Evolutionary conservation across 257 asterid genomes (phyloP).

Genomic region (Solanum corneliomulleri): DNA sequence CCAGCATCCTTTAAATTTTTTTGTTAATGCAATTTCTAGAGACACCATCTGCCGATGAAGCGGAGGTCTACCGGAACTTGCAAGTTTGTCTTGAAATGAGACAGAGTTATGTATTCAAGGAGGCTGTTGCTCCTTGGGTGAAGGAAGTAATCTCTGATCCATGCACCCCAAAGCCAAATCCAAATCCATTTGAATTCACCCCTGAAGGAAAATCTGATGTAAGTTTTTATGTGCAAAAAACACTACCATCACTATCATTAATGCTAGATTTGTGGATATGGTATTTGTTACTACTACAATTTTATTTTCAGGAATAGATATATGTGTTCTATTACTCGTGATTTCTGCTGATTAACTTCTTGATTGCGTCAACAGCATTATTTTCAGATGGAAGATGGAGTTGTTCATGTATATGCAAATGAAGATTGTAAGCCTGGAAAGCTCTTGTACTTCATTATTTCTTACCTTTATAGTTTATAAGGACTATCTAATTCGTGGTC

Average conservation of each 20-base stretch:
- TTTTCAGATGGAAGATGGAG: slow-evolving; percentile 98
- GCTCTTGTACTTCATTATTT: not conserved
- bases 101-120: slow-evolving; percentile 62
- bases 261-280: not conserved
- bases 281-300: not conserved
- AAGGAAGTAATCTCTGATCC: slow-evolving; percentile 87
- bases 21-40: slow-evolving; percentile 32
- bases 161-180: slow-evolving; percentile 78
- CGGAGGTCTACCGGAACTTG: slow-evolving; percentile 58
- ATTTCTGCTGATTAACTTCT: slow-evolving; percentile 6
- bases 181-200: slow-evolving; percentile 65
- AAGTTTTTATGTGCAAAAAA: slow-evolving; percentile 12
- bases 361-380: slow-evolving; percentile 54
- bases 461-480: not conserved
- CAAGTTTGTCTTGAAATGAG: slow-evolving; percentile 84
- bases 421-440: slow-evolving; percentile 50
- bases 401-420: slow-evolving; percentile 78
- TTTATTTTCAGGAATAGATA: not conserved
- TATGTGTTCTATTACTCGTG: not conserved
- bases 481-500: not conserved
- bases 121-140: slow-evolving; percentile 78
- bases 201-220: slow-evolving; percentile 75
- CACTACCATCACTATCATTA: not conserved
- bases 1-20: not conserved
- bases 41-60: slow-evolving; percentile 81